Evolutionary conservation across 1,139 yeast species (phyloP), one percentile per base, ranked within the genome.

Genomic region (Williopsis jadinii): DNA sequence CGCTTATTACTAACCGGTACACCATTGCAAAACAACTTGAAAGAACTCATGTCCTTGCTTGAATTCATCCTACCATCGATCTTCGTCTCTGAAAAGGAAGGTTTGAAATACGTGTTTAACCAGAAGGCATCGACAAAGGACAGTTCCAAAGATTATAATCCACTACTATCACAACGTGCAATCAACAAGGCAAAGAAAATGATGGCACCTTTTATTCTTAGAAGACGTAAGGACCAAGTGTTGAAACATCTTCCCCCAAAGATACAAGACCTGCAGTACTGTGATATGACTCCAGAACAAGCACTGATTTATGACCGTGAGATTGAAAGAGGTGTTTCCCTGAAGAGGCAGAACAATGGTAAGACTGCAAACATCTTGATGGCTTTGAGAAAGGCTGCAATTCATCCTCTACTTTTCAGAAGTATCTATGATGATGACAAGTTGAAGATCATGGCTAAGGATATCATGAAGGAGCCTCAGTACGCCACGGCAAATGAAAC

Each of bases 191-290:
- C 99, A 8, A 87, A 86, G 61, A 83, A 94, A 3, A 92, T 92
- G 97, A 92, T 92, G 98, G 84, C 95, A 2, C 99, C 99, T 5
- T 92, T 92, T 66, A 92, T 92, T 9, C 68, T 92, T 54, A 75
- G 99, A 61, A 80, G 99, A 60, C 84, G 84, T 57, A 92, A 92
- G 65, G 84, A 78, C 44, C 97, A 92, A 62, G 98, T 92, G 10
- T 71, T 92, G 58, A 77, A 84, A 56, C 94, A 92, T 59, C 68
- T 92, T 50, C 98, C 98, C 0, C 71, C 74, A 28, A 92, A 94
- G 58, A 64, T 69, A 38, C 87, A 82, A 48, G 67, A 67, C 36
- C 72, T 84, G 34, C 76, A 75, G 38, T 71, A 70, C 49, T 87
- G 97, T 61, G 78, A 74, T 2, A 67, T 86, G 70, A 68, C 74